Evolutionary conservation across 2,329 filamentous ascomycete species (phyloP).

Genomic region (Ophiobolus disseminans): DNA sequence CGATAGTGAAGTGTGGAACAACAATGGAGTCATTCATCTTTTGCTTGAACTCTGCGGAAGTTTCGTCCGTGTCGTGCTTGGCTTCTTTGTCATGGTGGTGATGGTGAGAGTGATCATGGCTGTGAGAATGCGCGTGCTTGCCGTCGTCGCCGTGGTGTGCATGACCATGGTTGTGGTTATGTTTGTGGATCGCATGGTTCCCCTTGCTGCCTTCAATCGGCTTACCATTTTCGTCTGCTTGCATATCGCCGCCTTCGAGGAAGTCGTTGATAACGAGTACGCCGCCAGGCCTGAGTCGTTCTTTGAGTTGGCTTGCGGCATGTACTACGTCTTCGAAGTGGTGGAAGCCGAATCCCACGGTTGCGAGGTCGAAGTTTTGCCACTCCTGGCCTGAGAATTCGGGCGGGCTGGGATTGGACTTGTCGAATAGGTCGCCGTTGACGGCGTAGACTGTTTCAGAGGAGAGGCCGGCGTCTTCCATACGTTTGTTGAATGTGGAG

Average conservation of each 20-base stretch:
- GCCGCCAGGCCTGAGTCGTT: constrained; percentile 70
- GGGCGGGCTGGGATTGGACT: constrained; percentile 24
- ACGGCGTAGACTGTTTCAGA: constrained; percentile 31
- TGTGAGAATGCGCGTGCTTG: constrained; percentile 27
- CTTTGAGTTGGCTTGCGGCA: constrained; percentile 64
- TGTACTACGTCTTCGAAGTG: constrained; percentile 66
- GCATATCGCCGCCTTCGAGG: constrained; percentile 58
- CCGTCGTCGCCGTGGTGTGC: no score
- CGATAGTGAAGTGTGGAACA: constrained; percentile 70
- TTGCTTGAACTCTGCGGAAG: constrained; percentile 14
- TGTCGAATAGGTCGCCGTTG: constrained; percentile 47
- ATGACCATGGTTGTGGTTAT: constrained; percentile 27
- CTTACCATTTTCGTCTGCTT: constrained; percentile 35
- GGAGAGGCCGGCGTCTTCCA: constrained; percentile 36
- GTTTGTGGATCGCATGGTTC: constrained; percentile 29
- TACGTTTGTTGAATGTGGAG: constrained; percentile 68
- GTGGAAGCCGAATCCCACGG: constrained; percentile 55
- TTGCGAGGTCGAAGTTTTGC: constrained; percentile 52
- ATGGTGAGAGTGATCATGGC: constrained; percentile 19
- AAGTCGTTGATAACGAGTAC: constrained; percentile 74
- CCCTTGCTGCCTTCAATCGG: constrained; percentile 32
- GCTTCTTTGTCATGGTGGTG: constrained; percentile 4
- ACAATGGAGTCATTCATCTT: constrained; percentile 63
- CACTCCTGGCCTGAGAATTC: constrained; percentile 39
- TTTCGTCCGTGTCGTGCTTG: constrained; percentile 13